Conservation (phyloP, 2,329 filamentous ascomycete species). For the Ophiostoma novo-ulmi region DNA sequence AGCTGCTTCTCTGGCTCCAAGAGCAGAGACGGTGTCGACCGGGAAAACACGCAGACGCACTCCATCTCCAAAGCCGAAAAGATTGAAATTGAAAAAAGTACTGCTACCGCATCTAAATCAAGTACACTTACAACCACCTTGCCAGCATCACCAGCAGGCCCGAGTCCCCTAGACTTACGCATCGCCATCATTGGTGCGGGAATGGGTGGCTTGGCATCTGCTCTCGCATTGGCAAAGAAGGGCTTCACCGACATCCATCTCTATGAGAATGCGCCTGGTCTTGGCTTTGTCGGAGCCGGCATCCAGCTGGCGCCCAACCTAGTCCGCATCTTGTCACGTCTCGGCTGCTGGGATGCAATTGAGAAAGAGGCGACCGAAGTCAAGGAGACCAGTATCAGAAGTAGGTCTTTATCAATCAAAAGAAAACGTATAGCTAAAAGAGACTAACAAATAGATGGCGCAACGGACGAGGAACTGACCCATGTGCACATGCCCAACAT, state of each 20-base stretch:
- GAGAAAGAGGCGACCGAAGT: neutral
- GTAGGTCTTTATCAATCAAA: neutral
- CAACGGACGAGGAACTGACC: conserved; percentile 62
- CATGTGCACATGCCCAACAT: conserved; percentile 55
- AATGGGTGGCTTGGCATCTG: neutral
- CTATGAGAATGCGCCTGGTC: neutral
- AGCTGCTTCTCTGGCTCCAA: neutral
- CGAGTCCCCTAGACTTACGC: neutral
- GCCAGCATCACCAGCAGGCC: too few relatives aligned
- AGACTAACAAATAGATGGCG: conserved; percentile 63
- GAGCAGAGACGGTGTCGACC: neutral
- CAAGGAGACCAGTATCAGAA: neutral
- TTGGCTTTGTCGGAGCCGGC: neutral
- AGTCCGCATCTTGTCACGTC: neutral
- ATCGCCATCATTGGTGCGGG: neutral
- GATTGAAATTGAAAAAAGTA: neutral
- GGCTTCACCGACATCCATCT: neutral
- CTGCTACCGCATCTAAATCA: neutral
- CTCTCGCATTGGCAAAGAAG: neutral
- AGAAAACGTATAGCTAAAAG: too few relatives aligned
- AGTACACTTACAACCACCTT: neutral
- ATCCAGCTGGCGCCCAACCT: neutral
- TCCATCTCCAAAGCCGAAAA: neutral
- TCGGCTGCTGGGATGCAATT: neutral
- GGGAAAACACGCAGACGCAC: neutral